phyloP scores from a whole-genome alignment of 768 basidiomycete genomes.

The Naganishia friedmannii region DNA sequence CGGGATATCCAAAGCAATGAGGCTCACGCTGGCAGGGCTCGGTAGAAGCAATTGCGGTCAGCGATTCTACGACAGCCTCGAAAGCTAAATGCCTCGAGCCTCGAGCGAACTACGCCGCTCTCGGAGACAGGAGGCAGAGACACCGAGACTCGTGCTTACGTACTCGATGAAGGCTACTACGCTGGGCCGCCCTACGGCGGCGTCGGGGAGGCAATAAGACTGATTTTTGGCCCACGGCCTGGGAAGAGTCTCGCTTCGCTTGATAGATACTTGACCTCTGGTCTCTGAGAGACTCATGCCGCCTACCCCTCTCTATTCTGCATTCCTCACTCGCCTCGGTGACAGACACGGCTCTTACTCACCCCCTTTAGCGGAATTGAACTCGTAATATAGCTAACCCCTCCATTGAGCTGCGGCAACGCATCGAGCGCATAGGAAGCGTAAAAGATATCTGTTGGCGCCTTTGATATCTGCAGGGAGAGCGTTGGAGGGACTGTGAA shows the following conservation, averaged over 20 bases:
- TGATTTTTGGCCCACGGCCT: neutral
- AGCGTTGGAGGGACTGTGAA: slow-evolving; percentile 83
- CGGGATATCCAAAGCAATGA: no score
- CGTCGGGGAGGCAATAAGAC: no score
- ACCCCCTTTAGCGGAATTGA: slow-evolving; percentile 68
- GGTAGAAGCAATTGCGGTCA: neutral
- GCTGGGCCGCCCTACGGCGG: no score
- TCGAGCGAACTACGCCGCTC: neutral
- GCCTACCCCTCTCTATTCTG: neutral
- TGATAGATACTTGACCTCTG: neutral
- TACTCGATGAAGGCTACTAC: no score
- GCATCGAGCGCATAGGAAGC: slow-evolving; percentile 91
- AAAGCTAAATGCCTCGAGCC: neutral
- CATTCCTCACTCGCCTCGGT: slow-evolving; percentile 63
- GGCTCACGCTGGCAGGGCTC: neutral
- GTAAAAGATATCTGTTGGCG: slow-evolving; percentile 81
- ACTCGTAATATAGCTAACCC: slow-evolving; percentile 87
- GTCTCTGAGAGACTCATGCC: no score
- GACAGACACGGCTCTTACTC: slow-evolving; percentile 34
- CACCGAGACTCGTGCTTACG: no score
- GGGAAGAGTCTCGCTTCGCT: neutral
- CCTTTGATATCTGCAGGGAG: slow-evolving; percentile 67
- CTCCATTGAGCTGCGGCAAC: slow-evolving; percentile 86
- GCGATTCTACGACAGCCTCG: neutral
- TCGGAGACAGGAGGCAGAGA: neutral